Evolutionary conservation across 1,284 basidiomycete species (phyloP), one percentile per base, ranked within the genome.

Genomic region (Malassezia cuniculi): DNA sequence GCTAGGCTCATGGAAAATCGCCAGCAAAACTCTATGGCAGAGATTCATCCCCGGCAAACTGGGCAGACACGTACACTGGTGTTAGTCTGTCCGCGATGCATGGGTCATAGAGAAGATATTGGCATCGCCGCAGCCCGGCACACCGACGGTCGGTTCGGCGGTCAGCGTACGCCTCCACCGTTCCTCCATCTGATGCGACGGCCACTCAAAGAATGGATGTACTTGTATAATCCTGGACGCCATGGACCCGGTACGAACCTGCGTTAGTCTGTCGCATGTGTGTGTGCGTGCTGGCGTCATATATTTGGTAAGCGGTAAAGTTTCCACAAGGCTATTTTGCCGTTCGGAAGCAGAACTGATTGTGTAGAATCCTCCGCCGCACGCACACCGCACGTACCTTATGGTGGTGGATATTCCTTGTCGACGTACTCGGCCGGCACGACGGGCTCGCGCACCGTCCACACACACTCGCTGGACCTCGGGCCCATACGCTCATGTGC

Each of bases 401-500:
- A 16, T 4, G 41, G 41, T n/a, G 28, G 24, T 9, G 41, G 36
- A 14, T 35, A 45, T n/a, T 19, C 26, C 5, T 27, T 27, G 18
- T 45, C 42, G 15, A 24, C 42, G 16, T 27, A 34, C 12, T 34
- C 33, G 5, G 31, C 27, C n/a, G 32, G 29, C 14, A 45, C 16
- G 15, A 45, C 15, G 3, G 42, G 42, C 10, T 39, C 42, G 11
- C 42, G 42, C 36, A 82, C 73, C 50, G 84, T 79, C 90, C 90
- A 97, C 3, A 97, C 79, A 62, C 87, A 83, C 70, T 97, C 90
- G 44, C 82, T 85, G 67, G 83, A 86, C 59, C 76, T 78, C 8
- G 70, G 53, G 12, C 50, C 73, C 9, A 83, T 65, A 34, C 83
- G 71, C 24, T 73, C 46, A 22, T 46, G 71, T 3, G 87, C 86